These are phyloP conservation scores for Suhomyces guaymorum DNA, from an alignment of 1,139 yeast species.

Conservation along the genomic window DNA sequence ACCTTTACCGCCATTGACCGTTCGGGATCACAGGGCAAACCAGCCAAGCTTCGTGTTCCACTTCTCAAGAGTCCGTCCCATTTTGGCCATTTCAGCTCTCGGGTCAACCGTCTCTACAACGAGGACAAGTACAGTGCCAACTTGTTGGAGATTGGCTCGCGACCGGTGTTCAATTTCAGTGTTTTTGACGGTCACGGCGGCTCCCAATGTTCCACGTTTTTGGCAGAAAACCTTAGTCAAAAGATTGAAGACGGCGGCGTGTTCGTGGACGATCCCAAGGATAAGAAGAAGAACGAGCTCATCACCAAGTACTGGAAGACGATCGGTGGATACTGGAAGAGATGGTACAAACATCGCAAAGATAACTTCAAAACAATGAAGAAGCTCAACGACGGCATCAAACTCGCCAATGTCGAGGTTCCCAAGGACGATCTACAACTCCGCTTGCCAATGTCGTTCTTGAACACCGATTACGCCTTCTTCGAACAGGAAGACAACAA, in stretches of 20 bases:
- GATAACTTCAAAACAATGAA: slow-evolving; percentile 44
- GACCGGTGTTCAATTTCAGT: slow-evolving; percentile 57
- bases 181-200: slow-evolving; percentile 97
- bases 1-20: slow-evolving; percentile 32
- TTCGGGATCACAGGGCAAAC: slow-evolving; percentile 18
- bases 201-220: slow-evolving; percentile 62
- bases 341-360: slow-evolving; percentile 60
- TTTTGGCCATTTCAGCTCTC: slow-evolving; percentile 75
- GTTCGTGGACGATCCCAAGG: slow-evolving; percentile 18
- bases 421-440: slow-evolving; percentile 53
- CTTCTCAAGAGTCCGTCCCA: slow-evolving; percentile 70
- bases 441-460: slow-evolving; percentile 61
- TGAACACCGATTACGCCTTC: slow-evolving; percentile 58
- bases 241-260: slow-evolving; percentile 51
- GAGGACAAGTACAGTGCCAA: slow-evolving; percentile 76
- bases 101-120: slow-evolving; percentile 76
- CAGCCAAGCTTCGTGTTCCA: slow-evolving; percentile 46
- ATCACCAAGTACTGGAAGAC: slow-evolving; percentile 51
- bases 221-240: slow-evolving; percentile 53
- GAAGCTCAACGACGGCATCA: slow-evolving; percentile 19
- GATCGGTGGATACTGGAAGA: slow-evolving; percentile 87
- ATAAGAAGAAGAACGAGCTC: slow-evolving; percentile 37
- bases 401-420: slow-evolving; percentile 17
- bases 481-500: slow-evolving; percentile 35
- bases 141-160: slow-evolving; percentile 43